A percentile compares a stretch with the other conserved stretches of the same genome.
phyloP scores from a whole-genome alignment of 352 stramenopile species.

The Salisapilia sapeloensis region DNA sequence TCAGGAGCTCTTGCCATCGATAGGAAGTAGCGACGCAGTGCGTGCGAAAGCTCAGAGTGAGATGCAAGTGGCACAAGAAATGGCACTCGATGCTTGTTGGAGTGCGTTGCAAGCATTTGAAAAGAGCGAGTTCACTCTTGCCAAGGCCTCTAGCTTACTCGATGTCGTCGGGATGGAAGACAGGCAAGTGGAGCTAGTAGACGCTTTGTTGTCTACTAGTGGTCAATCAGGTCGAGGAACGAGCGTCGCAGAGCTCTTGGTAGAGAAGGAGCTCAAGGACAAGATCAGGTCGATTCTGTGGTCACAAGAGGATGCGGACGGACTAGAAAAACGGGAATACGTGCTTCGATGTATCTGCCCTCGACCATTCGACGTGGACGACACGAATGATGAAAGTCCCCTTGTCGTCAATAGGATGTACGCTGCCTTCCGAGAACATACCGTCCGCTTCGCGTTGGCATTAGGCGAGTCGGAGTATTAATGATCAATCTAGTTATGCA shows the following conservation, averaged over 20 bases:
- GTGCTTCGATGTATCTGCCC: slow-evolving; percentile 57
- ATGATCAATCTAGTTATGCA: no score
- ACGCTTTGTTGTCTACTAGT: slow-evolving; percentile 2
- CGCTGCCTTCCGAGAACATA: slow-evolving; percentile 54
- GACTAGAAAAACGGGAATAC: slow-evolving; percentile 50
- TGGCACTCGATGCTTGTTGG: slow-evolving; percentile 60
- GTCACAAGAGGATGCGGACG: slow-evolving; percentile 4
- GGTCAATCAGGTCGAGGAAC: slow-evolving; percentile 2
- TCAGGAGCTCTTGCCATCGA: slow-evolving; percentile 30
- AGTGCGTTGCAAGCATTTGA: slow-evolving; percentile 36
- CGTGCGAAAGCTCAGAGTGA: slow-evolving; percentile 18
- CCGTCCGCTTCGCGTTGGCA: slow-evolving; percentile 52
- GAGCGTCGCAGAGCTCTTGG: slow-evolving; percentile 23
- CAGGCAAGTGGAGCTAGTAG: slow-evolving; percentile 2
- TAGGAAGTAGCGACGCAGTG: slow-evolving; percentile 18
- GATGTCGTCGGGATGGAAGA: slow-evolving; percentile 16
- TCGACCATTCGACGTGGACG: slow-evolving; percentile 22
- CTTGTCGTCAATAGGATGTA: slow-evolving; percentile 71
- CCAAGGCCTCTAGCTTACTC: slow-evolving; percentile 23
- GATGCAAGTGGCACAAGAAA: slow-evolving; percentile 61
- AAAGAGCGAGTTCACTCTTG: slow-evolving; percentile 26
- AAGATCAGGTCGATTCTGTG: slow-evolving; percentile 17
- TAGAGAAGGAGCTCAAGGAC: slow-evolving; percentile 11
- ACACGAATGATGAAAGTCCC: slow-evolving; percentile 26
- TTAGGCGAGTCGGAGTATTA: slow-evolving; percentile 64